These are phyloP conservation scores for Trametes sp. DNA, from an alignment of 1,284 basidiomycete genomes.

Conservation along the genomic window DNA sequence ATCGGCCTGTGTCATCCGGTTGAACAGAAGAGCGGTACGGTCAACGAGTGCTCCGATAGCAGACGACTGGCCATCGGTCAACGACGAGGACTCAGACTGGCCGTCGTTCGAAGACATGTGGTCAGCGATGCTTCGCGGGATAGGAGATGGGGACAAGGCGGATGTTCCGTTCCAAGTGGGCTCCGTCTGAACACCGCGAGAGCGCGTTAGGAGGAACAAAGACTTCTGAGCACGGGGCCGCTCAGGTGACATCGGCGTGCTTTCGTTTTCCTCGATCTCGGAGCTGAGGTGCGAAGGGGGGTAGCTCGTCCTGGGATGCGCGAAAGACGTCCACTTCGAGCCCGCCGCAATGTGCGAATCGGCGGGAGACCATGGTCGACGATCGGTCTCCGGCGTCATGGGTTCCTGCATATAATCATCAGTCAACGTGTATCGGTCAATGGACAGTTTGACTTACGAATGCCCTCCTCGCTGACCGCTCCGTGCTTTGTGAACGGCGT, in stretches of 20 bases:
- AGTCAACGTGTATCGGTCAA: slow-evolving; percentile 7
- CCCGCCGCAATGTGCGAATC: slow-evolving; percentile 56
- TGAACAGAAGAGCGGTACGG: slow-evolving; percentile 70
- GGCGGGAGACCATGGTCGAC: slow-evolving; percentile 62
- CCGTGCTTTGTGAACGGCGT: slow-evolving; percentile 42
- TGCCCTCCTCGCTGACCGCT: slow-evolving; percentile 37
- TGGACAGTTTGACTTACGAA: slow-evolving; percentile 48
- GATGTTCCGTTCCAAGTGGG: slow-evolving; percentile 36
- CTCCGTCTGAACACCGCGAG: slow-evolving; percentile 82
- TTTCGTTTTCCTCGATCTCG: slow-evolving; percentile 55
- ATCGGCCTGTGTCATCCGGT: slow-evolving; percentile 82
- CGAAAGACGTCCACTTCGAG: slow-evolving; percentile 50
- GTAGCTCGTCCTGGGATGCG: slow-evolving; percentile 48
- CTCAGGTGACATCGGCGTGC: slow-evolving; percentile 47
- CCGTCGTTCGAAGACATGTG: slow-evolving; percentile 60
- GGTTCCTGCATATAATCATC: slow-evolving; percentile 54
- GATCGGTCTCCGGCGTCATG: slow-evolving; percentile 66
- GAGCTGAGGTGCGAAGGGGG: slow-evolving; percentile 52
- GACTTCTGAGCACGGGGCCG: slow-evolving; percentile 53
- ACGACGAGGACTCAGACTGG: slow-evolving; percentile 73
- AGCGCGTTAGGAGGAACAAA: slow-evolving; percentile 67
- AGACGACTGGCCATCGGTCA: slow-evolving; percentile 57
- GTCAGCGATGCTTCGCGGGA: slow-evolving; percentile 49
- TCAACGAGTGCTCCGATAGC: slow-evolving; percentile 75
- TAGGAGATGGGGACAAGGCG: slow-evolving; percentile 44